Percentiles rank a stretch among this genome's conserved stretches.
phyloP scores from a whole-genome alignment of 83 land plant species.

The Thuja plicata region DNA sequence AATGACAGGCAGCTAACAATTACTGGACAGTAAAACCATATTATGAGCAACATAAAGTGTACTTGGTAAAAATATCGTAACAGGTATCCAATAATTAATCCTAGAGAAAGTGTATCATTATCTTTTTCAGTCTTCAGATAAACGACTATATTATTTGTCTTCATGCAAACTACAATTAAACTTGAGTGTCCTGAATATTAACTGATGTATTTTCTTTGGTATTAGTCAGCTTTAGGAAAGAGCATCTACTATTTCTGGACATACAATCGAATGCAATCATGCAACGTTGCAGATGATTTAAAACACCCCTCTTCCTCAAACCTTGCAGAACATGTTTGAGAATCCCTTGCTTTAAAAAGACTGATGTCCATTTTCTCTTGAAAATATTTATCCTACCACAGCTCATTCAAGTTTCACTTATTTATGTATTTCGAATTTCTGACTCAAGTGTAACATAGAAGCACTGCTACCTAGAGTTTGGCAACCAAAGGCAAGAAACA shows the following conservation, averaged over 20 bases:
- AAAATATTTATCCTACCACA: background rate
- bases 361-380: background rate
- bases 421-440: background rate
- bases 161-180: background rate
- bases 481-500: background rate
- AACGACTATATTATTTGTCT: background rate
- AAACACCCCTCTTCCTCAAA: background rate
- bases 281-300: background rate
- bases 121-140: background rate
- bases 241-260: background rate
- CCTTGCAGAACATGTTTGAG: background rate
- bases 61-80: background rate
- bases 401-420: background rate
- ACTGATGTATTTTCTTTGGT: background rate
- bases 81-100: background rate
- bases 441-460: background rate
- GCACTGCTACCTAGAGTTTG: background rate
- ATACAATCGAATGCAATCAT: background rate
- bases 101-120: background rate
- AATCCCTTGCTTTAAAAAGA: background rate
- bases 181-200: background rate
- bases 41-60: background rate
- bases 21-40: background rate
- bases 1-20: background rate
- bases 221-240: background rate